phyloP scores from a whole-genome alignment of 768 basidiomycete genomes.

The Exsudoporus frostii region DNA sequence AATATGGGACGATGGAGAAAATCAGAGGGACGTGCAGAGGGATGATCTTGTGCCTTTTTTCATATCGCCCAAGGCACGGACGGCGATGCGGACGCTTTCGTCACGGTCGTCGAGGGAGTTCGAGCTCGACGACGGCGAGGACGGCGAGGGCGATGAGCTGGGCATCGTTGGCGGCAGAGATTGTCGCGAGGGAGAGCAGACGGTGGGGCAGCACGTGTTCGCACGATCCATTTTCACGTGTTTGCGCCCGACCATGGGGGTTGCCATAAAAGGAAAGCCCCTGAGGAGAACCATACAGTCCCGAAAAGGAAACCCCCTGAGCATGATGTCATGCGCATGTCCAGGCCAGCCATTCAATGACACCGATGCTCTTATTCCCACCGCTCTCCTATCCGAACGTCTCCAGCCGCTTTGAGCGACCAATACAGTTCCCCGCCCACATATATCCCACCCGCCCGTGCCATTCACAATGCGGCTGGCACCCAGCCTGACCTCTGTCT shows the following conservation, averaged over 20 bases:
- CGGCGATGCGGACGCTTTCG: slow-evolving; percentile 77
- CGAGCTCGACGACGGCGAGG: slow-evolving; percentile 5
- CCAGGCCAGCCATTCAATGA: slow-evolving; percentile 5
- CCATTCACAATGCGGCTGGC: slow-evolving; percentile 17
- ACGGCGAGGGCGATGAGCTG: slow-evolving; percentile 10
- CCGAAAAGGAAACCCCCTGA: slow-evolving; percentile 12
- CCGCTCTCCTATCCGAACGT: neutral
- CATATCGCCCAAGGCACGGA: slow-evolving; percentile 77
- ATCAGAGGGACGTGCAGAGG: slow-evolving; percentile 9
- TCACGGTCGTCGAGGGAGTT: slow-evolving; percentile 51
- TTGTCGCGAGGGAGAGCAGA: neutral
- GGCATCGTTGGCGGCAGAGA: slow-evolving; percentile 12
- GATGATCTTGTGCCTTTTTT: slow-evolving; percentile 41
- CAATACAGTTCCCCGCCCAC: slow-evolving; percentile 12
- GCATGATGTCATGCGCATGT: neutral
- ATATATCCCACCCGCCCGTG: neutral
- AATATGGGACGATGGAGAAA: neutral
- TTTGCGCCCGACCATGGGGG: neutral
- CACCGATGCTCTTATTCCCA: too few relatives aligned
- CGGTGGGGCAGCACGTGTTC: slow-evolving; percentile 5
- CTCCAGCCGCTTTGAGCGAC: slow-evolving; percentile 1
- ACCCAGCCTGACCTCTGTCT: neutral
- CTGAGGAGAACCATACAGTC: neutral
- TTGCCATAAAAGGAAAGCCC: slow-evolving; percentile 6
- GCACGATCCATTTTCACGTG: slow-evolving; percentile 24